These are phyloP conservation scores for Garcia nutans DNA, from an alignment of 345 rosid genomes.

Conservation along the genomic window DNA sequence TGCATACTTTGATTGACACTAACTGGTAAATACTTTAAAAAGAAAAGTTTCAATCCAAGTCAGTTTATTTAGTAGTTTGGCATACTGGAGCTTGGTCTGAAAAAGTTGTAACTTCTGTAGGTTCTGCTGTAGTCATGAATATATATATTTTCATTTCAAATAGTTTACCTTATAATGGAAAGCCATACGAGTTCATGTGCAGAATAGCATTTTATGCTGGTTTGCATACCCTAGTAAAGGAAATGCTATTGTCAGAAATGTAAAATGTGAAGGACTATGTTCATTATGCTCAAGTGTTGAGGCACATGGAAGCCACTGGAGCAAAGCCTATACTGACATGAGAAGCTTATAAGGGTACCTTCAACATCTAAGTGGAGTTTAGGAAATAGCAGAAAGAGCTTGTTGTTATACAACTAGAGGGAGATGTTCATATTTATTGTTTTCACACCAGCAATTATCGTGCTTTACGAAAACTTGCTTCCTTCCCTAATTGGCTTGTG, in stretches of 20 bases:
- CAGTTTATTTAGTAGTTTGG: background rate
- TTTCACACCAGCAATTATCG: background rate
- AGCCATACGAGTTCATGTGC: background rate
- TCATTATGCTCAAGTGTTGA: background rate
- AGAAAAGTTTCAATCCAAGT: background rate
- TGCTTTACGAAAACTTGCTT: background rate
- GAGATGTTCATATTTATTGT: background rate
- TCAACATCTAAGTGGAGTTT: background rate
- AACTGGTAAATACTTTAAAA: slow-evolving; percentile 4
- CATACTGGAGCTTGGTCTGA: background rate
- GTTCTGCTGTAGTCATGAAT: no score
- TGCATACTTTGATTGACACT: slow-evolving; percentile 1
- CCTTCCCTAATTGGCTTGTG: no score
- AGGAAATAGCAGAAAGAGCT: background rate
- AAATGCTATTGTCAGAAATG: background rate
- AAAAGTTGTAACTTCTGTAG: no score
- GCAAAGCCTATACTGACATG: background rate
- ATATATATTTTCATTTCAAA: background rate
- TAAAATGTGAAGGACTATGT: background rate
- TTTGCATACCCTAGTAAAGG: background rate
- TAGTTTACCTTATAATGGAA: background rate
- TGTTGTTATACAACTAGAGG: background rate
- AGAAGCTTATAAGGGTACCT: background rate
- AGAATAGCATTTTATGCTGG: background rate
- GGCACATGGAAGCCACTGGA: background rate